Conservation (phyloP, 768 basidiomycete species). For the Saitozyma sp. region DNA sequence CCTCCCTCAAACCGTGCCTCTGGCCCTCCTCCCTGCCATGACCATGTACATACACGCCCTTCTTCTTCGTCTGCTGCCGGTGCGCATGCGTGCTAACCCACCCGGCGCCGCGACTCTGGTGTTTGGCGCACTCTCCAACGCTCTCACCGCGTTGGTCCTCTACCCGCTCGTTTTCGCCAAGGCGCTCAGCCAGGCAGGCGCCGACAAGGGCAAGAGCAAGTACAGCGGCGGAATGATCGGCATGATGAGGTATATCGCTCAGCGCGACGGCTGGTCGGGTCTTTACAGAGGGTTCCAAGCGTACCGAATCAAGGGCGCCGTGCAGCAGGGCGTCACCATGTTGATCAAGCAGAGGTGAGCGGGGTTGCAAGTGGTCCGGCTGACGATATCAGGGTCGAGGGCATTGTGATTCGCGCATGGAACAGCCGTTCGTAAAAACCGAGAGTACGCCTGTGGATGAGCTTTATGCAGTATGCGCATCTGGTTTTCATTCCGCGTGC, state of each 20-base stretch:
- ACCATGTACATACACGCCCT: conserved; percentile 39
- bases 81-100: conserved; percentile 21
- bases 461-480: conserved; percentile 2
- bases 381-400: conserved; percentile 34
- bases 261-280: conserved; percentile 23
- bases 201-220: background rate
- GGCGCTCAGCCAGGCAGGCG: conserved; percentile 25
- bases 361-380: background rate
- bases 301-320: conserved; percentile 40
- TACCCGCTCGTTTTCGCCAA: conserved; percentile 44
- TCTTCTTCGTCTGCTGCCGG: conserved; percentile 24
- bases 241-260: conserved; percentile 10
- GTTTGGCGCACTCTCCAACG: conserved; percentile 36
- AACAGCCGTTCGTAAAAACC: conserved; percentile 4
- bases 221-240: background rate
- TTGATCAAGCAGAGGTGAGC: conserved; percentile 44
- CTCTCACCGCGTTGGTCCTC: conserved; percentile 36
- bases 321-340: conserved; percentile 47
- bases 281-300: conserved; percentile 41
- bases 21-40: conserved; percentile 42
- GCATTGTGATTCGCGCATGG: conserved; percentile 26
- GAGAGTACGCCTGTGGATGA: background rate
- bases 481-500: background rate
- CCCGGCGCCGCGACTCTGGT: conserved; percentile 29
- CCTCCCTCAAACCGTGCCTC: conserved; percentile 29